These are phyloP conservation scores for Bacidia rubella DNA, from an alignment of 495 filamentous ascomycete species.

Conservation along the genomic window DNA sequence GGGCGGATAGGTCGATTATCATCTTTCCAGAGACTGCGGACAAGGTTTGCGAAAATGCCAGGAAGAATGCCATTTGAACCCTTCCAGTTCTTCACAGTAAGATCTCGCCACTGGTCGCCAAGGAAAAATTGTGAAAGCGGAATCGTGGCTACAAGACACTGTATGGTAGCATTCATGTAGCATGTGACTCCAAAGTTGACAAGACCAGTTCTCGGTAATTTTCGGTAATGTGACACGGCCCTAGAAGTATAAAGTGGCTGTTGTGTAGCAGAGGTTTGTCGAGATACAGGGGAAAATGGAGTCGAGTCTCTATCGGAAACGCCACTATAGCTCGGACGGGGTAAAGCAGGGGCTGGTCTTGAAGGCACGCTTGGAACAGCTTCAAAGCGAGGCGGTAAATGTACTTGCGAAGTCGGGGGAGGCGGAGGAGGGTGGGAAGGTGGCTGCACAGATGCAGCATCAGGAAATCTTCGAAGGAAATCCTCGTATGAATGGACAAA, in stretches of 20 bases:
- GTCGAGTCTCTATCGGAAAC: conserved; percentile 54
- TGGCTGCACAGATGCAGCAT: conserved; percentile 53
- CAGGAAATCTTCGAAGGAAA: conserved; percentile 71
- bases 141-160: conserved; percentile 65
- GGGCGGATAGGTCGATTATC: conserved; percentile 48
- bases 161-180: conserved; percentile 82
- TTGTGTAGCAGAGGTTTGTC: conserved; percentile 33
- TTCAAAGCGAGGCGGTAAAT: conserved; percentile 28
- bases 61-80: conserved; percentile 66
- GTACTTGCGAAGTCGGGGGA: conserved; percentile 26
- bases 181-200: conserved; percentile 71
- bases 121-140: conserved; percentile 58
- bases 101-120: conserved; percentile 40
- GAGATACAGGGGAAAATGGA: conserved; percentile 33
- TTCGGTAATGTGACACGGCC: conserved; percentile 31
- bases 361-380: conserved; percentile 32
- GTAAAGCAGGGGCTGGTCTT: conserved; percentile 72
- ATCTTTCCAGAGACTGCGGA: conserved; percentile 60
- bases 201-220: conserved; percentile 59
- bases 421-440: conserved; percentile 48
- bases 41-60: conserved; percentile 58
- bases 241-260: conserved; percentile 33
- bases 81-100: conserved; percentile 51
- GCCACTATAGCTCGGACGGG: conserved; percentile 78
- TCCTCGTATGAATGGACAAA: conserved; percentile 53